Conservation (phyloP, 352 stramenopile genomes). For the Thalassiosira exigua region DNA sequence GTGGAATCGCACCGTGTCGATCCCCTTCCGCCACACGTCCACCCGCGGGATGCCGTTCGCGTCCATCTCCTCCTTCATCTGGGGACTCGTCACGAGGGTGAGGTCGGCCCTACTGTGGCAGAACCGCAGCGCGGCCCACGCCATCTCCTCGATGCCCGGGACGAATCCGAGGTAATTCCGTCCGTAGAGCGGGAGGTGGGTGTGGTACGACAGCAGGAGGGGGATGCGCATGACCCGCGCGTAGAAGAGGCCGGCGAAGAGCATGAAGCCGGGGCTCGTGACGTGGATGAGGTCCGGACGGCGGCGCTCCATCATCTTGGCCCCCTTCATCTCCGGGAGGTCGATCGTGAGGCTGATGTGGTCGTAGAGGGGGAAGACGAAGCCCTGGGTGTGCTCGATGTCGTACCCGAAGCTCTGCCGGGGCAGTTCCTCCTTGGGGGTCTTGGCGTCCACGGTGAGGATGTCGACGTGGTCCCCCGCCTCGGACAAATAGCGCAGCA, state of each 20-base stretch:
- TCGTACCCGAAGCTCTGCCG: slow-evolving; percentile 78
- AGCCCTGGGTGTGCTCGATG: slow-evolving; percentile 63
- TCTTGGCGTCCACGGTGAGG: slow-evolving; percentile 84
- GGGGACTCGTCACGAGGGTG: slow-evolving; percentile 85
- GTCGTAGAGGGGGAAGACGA: slow-evolving; percentile 12
- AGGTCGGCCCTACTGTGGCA: slow-evolving; percentile 85
- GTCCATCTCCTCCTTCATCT: slow-evolving; percentile 85
- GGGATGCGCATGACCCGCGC: slow-evolving; percentile 67
- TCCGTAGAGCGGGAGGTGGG: slow-evolving; percentile 86
- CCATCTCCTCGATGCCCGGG: slow-evolving; percentile 69
- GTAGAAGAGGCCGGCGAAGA: slow-evolving; percentile 79
- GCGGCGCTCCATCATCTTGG: slow-evolving; percentile 81
- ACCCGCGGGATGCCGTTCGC: slow-evolving; percentile 81
- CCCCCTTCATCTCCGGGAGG: slow-evolving; percentile 80
- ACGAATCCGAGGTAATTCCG: slow-evolving; percentile 82
- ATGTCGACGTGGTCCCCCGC: slow-evolving; percentile 84
- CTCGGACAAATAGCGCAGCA: slow-evolving; percentile 86
- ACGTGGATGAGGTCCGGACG: slow-evolving; percentile 89
- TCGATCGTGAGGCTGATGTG: slow-evolving; percentile 80
- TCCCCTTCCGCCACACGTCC: slow-evolving; percentile 83
- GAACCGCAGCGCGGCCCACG: slow-evolving; percentile 75
- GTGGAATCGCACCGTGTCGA: slow-evolving; percentile 86
- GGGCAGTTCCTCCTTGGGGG: slow-evolving; percentile 61
- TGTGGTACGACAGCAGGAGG: slow-evolving; percentile 86
- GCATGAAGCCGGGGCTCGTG: slow-evolving; percentile 79